phyloP scores from a whole-genome alignment of 805 yeast species.

The Saccharomycopsis amapae region DNA sequence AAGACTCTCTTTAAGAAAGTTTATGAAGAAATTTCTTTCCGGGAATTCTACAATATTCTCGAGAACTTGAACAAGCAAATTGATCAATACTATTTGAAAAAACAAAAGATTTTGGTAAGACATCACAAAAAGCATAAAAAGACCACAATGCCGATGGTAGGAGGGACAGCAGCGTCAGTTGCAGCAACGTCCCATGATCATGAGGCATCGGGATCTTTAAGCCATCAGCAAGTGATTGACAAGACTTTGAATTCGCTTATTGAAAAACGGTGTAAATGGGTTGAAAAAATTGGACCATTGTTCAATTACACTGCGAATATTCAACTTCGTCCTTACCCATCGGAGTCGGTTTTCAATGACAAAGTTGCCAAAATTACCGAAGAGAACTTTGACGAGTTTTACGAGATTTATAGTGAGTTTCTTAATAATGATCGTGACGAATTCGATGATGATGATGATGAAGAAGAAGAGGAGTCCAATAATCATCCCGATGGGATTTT shows the following conservation, averaged over 20 bases:
- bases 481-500: conserved; percentile 21
- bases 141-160: conserved; percentile 19
- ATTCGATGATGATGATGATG: conserved; percentile 9
- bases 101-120: conserved; percentile 68
- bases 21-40: conserved; percentile 89
- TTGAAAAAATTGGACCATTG: conserved; percentile 78
- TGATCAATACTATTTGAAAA: conserved; percentile 83
- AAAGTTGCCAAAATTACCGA: conserved; percentile 19
- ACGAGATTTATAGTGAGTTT: conserved; percentile 18
- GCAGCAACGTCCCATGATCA: conserved; percentile 20
- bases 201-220: conserved; percentile 24
- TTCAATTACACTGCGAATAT: conserved; percentile 58
- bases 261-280: conserved; percentile 88
- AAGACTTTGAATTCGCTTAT: conserved; percentile 70
- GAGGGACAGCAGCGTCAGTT: conserved; percentile 24
- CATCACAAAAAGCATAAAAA: conserved; percentile 48
- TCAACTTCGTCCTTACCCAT: conserved; percentile 61
- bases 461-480: conserved; percentile 28
- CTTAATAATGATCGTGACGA: conserved; percentile 29
- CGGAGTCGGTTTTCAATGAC: conserved; percentile 46
- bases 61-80: conserved; percentile 96
- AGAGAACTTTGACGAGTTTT: conserved; percentile 20
- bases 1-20: conserved; percentile 59
- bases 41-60: conserved; percentile 80
- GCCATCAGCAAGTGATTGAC: conserved; percentile 63